Evolutionary conservation across 805 yeast genomes (phyloP), one percentile per base, ranked within the genome.

Genomic region (Millerozyma miso): DNA sequence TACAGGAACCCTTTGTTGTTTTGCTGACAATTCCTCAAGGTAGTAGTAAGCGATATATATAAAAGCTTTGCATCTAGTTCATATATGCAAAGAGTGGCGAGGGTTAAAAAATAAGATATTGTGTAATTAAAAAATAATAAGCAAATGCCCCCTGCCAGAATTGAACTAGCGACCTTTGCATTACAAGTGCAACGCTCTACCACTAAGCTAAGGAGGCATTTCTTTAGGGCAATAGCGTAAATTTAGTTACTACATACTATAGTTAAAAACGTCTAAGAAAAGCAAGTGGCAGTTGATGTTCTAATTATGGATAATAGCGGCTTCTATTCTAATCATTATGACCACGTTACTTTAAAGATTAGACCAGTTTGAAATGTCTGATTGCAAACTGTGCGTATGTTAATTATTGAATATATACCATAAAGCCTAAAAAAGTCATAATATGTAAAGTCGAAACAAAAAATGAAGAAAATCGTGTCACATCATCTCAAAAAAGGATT

Each of bases 171-270:
- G 91, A 85, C 89, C 91, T 84, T 84, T 83, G 93, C 95, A 85
- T 85, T 88, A 88, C 96, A 88, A 88, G 96, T 88, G 96, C 96
- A 85, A 85, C 95, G 95, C 95, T 87, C 93, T 88, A 87, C 96
- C 96, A 85, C 96, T 88, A 86, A 87, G 96, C 96, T 87, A 87
- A 87, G 79, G 81, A 77, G 95, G 95, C 95, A 39, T 40, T 43
- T 14, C 35, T 42, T n/a, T n/a, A n/a, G n/a, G n/a, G n/a, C n/a
- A n/a, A n/a, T n/a, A n/a, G n/a, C n/a, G n/a, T n/a, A n/a, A n/a
- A n/a, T n/a, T n/a, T n/a, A n/a, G n/a, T n/a, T n/a, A n/a, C n/a
- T n/a, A n/a, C n/a, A n/a, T n/a, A n/a, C n/a, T n/a, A n/a, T n/a
- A n/a, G n/a, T n/a, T n/a, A n/a, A n/a, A n/a, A n/a, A n/a, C n/a